These are phyloP conservation scores for Neoboletus magnificus DNA, from an alignment of 768 basidiomycete species.

Conservation along the genomic window DNA sequence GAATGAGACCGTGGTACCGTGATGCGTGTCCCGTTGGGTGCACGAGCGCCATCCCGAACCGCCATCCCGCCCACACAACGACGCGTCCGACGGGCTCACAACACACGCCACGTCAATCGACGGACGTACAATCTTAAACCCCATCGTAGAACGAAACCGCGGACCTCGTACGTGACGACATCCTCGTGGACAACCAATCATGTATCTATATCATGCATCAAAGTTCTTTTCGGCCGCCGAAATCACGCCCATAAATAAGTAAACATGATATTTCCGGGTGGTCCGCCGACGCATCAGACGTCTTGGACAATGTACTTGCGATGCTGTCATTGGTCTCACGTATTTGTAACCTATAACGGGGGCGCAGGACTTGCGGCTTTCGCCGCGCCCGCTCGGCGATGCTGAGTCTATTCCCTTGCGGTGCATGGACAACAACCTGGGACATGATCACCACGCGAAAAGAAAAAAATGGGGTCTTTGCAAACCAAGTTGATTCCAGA, in stretches of 20 bases:
- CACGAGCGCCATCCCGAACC: not conserved
- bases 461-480: not conserved
- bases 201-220: not conserved
- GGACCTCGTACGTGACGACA: not conserved
- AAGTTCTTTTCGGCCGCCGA: not conserved
- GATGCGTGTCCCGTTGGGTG: not conserved
- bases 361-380: not conserved
- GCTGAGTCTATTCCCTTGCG: not conserved
- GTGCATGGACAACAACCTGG: not conserved
- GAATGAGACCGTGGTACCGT: not conserved
- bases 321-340: not conserved
- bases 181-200: not conserved
- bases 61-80: too few relatives aligned
- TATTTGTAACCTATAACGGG: not conserved
- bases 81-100: not conserved
- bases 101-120: not conserved
- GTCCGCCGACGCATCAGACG: not conserved
- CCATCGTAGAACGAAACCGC: not conserved
- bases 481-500: not conserved
- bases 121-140: not conserved
- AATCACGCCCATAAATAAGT: not conserved
- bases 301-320: not conserved
- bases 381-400: not conserved
- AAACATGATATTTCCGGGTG: not conserved
- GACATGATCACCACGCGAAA: not conserved